Evolutionary conservation across 495 filamentous ascomycete species (phyloP).

Genomic region (Hypoxylon fuscum): DNA sequence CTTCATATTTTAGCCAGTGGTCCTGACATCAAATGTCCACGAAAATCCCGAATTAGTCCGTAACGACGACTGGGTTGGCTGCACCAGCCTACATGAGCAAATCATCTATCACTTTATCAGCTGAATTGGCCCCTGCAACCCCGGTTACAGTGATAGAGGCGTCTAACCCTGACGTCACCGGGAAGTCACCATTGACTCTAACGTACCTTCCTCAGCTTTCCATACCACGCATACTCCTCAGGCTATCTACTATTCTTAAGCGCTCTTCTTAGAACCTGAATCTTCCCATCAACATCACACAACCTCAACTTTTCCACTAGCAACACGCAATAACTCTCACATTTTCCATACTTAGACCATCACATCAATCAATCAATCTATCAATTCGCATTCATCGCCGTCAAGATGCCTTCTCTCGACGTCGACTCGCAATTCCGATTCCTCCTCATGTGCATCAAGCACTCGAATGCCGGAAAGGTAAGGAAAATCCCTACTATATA

Average conservation of each 20-base stretch:
- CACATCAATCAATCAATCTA: not conserved
- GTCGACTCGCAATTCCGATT: conserved; percentile 68
- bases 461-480: conserved; percentile 66
- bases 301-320: too few relatives aligned
- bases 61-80: conserved; percentile 1
- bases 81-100: not conserved
- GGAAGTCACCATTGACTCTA: too few relatives aligned
- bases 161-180: too few relatives aligned
- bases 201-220: too few relatives aligned
- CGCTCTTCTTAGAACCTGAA: too few relatives aligned
- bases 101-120: not conserved
- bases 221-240: too few relatives aligned
- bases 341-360: not conserved
- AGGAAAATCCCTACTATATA: conserved; percentile 15
- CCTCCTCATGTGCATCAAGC: conserved; percentile 69
- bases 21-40: conserved; percentile 27
- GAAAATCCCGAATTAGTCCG: conserved; percentile 13
- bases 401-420: conserved; percentile 58
- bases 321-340: not conserved
- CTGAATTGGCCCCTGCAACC: too few relatives aligned
- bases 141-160: too few relatives aligned
- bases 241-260: too few relatives aligned
- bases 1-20: conserved; percentile 24
- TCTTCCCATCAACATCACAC: too few relatives aligned
- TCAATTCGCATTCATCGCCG: not conserved